Percentiles rank a stretch among this genome's conserved stretches.
Conservation (phyloP, 2,329 filamentous ascomycete species). For the Westerdykella sp. region DNA sequence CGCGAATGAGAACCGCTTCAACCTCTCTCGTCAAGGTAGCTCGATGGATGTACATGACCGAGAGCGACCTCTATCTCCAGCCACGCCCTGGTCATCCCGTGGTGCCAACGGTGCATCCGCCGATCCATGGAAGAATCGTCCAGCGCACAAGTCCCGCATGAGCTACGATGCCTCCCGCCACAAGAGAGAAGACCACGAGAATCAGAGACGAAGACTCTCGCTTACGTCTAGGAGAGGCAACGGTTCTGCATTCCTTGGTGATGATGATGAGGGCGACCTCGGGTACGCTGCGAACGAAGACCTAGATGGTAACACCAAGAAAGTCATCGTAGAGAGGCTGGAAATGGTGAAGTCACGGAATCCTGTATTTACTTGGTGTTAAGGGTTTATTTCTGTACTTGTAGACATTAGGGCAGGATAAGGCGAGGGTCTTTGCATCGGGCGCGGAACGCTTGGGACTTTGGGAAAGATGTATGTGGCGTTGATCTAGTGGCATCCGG, state of each 20-base stretch:
- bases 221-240: conserved; percentile 28
- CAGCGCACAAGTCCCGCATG: conserved; percentile 32
- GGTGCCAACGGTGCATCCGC: conserved; percentile 5
- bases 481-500: neutral
- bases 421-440: no score
- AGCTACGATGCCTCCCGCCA: conserved; percentile 38
- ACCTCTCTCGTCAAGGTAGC: conserved; percentile 43
- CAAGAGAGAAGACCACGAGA: conserved; percentile 18
- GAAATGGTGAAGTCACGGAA: conserved; percentile 94
- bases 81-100: conserved; percentile 23
- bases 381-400: conserved; percentile 7
- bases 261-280: conserved; percentile 83
- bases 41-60: conserved; percentile 33
- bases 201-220: conserved; percentile 40
- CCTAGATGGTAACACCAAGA: conserved; percentile 83
- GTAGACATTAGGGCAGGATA: neutral
- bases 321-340: conserved; percentile 92
- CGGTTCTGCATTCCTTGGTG: conserved; percentile 46
- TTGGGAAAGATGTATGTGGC: neutral
- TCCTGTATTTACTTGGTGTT: conserved; percentile 98
- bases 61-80: conserved; percentile 26
- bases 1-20: conserved; percentile 42
- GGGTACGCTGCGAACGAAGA: conserved; percentile 92
- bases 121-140: conserved; percentile 15
- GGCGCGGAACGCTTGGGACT: no score